A percentile compares a stretch with the other conserved stretches of the same genome.
These are phyloP conservation scores for Puccinia coronata DNA, from an alignment of 1,284 basidiomycete species.

Conservation along the genomic window DNA sequence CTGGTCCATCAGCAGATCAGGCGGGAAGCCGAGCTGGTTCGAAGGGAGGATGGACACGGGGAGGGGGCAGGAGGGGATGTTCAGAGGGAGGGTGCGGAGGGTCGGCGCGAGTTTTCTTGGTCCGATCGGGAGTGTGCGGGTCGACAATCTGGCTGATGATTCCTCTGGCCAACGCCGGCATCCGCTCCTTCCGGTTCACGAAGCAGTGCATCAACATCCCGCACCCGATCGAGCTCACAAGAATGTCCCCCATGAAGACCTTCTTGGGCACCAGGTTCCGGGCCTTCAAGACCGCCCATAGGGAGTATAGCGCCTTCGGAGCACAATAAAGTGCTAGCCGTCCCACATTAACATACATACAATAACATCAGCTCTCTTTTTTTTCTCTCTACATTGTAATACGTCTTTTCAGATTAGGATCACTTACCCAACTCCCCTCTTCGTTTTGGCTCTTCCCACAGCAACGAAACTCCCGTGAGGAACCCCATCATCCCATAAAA, in stretches of 20 bases:
- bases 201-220: constrained; percentile 50
- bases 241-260: constrained; percentile 32
- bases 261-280: not conserved
- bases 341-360: not conserved
- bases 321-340: constrained; percentile 46
- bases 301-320: constrained; percentile 44
- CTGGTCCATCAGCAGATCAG: no score
- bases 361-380: not conserved
- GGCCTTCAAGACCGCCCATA: constrained; percentile 25
- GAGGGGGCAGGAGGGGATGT: not conserved
- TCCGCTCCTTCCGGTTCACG: constrained; percentile 15
- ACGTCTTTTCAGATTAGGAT: no score
- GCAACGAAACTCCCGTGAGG: constrained; percentile 22
- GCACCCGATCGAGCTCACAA: constrained; percentile 17
- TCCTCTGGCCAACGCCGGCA: constrained; percentile 35
- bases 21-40: no score
- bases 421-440: constrained; percentile 42
- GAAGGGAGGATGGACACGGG: not conserved
- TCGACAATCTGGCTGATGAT: constrained; percentile 40
- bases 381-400: not conserved
- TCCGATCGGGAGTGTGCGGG: constrained; percentile 24
- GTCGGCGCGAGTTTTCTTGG: not conserved
- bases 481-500: constrained; percentile 39
- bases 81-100: not conserved
- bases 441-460: constrained; percentile 46